Evolutionary conservation across 2,329 filamentous ascomycete species (phyloP), one percentile per base, ranked within the genome.

Genomic region (Neopestalotiopsis sp.): DNA sequence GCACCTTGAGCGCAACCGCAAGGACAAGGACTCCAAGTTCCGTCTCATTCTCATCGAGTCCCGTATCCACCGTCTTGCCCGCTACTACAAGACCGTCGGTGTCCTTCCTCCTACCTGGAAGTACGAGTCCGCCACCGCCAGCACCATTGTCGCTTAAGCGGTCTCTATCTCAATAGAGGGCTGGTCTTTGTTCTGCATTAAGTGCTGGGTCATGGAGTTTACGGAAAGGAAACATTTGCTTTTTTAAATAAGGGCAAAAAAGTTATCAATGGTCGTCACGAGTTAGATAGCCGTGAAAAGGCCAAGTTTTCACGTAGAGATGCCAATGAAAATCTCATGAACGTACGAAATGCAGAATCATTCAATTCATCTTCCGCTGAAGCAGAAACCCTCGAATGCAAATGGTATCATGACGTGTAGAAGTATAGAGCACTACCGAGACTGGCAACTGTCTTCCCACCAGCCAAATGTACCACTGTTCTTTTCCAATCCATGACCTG

Each of bases 21-120:
- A 99, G 92, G 96, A 99, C 91, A 97, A 94, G 90, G 96, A 99
- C 90, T 94, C 92, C 90, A 99, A 99, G 91, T 99, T 99, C 94
- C 95, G 96, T 83, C 94, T 99, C 76, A 99, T 99, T 95, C 93
- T 99, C 79, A 97, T 99, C 87, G 96, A 99, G 91, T 98, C 96
- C 84, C 94, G 97, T 87, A 98, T 99, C 87, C 96, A 99, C 93
- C 95, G 96, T 89, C 93, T 99, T 78, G 96, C 94, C 83, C 93
- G 96, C 79, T 98, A 98, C 93, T 99, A 98, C 94, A 98, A 98
- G 93, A 95, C 94, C 84, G 95, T 91, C 81, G 90, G 89, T 83
- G 89, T 91, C 80, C 88, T 92, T 72, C 89, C 95, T 81, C 95
- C 95, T 78, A 98, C 94, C 88, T 98, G 95, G 95, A 95, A 94